Evolutionary conservation across 768 basidiomycete species (phyloP).

Genomic region (Cyclocybe aegerita): DNA sequence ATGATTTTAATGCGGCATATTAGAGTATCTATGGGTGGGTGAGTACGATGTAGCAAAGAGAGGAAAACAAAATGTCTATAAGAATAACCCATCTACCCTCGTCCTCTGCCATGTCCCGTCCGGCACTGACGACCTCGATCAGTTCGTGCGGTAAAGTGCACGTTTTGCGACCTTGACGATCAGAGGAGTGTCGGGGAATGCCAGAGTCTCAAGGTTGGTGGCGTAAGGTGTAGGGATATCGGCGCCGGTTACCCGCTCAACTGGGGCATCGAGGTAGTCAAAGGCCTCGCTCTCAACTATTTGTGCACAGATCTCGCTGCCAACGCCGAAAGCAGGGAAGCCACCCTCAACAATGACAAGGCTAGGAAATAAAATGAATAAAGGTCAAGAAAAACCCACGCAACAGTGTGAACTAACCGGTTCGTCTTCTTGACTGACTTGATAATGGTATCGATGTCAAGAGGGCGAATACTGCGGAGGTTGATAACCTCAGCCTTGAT

Average conservation of each 20-base stretch:
- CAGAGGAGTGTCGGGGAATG: slow-evolving; percentile 91
- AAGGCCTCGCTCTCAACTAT: slow-evolving; percentile 97
- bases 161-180: slow-evolving; percentile 96
- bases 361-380: slow-evolving; percentile 35
- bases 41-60: slow-evolving; percentile 23
- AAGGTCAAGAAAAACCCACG: background rate
- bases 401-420: slow-evolving; percentile 48
- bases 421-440: slow-evolving; percentile 98
- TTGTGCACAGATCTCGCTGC: slow-evolving; percentile 97
- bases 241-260: slow-evolving; percentile 96
- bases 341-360: slow-evolving; percentile 96
- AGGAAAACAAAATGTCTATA: slow-evolving; percentile 20
- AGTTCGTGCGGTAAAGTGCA: slow-evolving; percentile 87
- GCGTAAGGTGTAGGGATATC: slow-evolving; percentile 98
- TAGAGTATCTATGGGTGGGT: slow-evolving; percentile 26
- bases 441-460: slow-evolving; percentile 98
- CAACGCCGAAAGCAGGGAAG: slow-evolving; percentile 98
- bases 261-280: slow-evolving; percentile 97
- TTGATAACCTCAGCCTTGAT: slow-evolving; percentile 99
- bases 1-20: slow-evolving; percentile 24
- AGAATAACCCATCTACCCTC: slow-evolving; percentile 14
- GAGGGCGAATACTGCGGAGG: slow-evolving; percentile 90
- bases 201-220: slow-evolving; percentile 79
- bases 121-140: slow-evolving; percentile 23
- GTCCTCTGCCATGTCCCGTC: slow-evolving; percentile 2